A percentile compares a stretch with the other conserved stretches of the same genome.
phyloP scores from a whole-genome alignment of 2,329 filamentous ascomycete species.

The Verticillium albo-atrum region DNA sequence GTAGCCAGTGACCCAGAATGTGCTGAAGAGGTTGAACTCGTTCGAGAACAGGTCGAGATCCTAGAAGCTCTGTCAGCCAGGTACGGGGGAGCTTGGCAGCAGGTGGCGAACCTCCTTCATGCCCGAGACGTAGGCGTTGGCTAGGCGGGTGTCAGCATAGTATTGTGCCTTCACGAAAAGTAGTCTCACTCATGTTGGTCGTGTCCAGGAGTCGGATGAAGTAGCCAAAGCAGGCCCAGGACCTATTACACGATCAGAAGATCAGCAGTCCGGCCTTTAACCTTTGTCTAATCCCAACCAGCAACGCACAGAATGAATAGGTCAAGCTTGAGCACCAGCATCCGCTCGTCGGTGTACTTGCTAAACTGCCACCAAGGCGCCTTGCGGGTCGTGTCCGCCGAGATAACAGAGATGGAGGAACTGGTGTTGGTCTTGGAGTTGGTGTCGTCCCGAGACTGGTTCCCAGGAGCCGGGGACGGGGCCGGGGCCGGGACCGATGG shows the following conservation, averaged over 20 bases:
- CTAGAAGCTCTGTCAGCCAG: conserved; percentile 4
- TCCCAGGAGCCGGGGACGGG: too few species aligned
- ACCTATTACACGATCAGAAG: neutral
- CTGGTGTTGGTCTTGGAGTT: neutral
- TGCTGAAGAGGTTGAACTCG: conserved; percentile 29
- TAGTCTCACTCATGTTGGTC: neutral
- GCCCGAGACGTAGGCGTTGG: conserved; percentile 20
- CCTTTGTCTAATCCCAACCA: neutral
- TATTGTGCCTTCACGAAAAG: neutral
- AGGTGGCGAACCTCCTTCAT: conserved; percentile 2
- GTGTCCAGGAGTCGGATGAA: neutral
- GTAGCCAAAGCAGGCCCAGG: neutral
- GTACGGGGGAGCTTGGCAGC: neutral
- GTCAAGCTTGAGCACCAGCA: conserved; percentile 23
- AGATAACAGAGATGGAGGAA: neutral
- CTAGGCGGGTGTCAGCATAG: conserved; percentile 9
- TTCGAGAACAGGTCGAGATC: conserved; percentile 27
- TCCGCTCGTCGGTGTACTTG: conserved; percentile 10
- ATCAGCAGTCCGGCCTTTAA: too few species aligned
- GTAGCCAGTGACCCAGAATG: conserved; percentile 31
- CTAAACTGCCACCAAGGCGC: neutral
- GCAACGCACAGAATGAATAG: conserved; percentile 13
- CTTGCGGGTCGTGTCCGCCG: neutral
- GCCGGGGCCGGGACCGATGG: too few species aligned
- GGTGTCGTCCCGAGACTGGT: too few species aligned